phyloP scores from a whole-genome alignment of 441 rosid genomes.

The Euphorbia celastroides region DNA sequence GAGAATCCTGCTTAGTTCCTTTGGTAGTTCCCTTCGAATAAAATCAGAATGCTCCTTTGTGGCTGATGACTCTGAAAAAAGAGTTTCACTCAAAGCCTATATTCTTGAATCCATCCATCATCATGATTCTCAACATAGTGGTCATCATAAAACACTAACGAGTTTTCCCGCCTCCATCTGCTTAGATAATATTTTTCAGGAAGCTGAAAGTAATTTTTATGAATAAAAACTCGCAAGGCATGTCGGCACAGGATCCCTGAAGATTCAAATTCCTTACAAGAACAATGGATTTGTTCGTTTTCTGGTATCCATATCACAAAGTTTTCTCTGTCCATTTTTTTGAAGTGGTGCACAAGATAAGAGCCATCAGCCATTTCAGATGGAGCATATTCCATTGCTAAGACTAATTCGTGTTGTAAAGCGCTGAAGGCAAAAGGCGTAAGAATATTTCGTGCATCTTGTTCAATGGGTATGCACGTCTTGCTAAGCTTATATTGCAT shows the following conservation, averaged over 20 bases:
- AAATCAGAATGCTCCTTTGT: slow-evolving; percentile 53
- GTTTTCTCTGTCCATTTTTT: slow-evolving; percentile 74
- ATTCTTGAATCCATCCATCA: slow-evolving; percentile 50
- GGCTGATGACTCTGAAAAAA: slow-evolving; percentile 55
- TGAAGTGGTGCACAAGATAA: slow-evolving; percentile 57
- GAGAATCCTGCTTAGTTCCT: slow-evolving; percentile 35
- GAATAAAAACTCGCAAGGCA: slow-evolving; percentile 47
- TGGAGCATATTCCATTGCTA: slow-evolving; percentile 65
- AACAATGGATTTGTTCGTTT: slow-evolving; percentile 74
- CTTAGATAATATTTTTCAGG: slow-evolving; percentile 63
- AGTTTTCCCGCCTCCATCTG: slow-evolving; percentile 66
- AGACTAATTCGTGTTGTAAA: slow-evolving; percentile 62
- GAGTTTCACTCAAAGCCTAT: slow-evolving; percentile 52
- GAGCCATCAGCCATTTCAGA: slow-evolving; percentile 80
- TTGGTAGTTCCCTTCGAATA: slow-evolving; percentile 49
- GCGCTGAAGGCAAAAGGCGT: slow-evolving; percentile 71
- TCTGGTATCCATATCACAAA: slow-evolving; percentile 66
- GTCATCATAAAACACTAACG: slow-evolving; percentile 32
- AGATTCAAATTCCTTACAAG: slow-evolving; percentile 84
- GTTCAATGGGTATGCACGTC: slow-evolving; percentile 81
- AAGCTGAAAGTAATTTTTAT: slow-evolving; percentile 70
- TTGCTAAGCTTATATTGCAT: slow-evolving; percentile 46
- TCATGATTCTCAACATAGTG: slow-evolving; percentile 31
- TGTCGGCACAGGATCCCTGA: slow-evolving; percentile 79
- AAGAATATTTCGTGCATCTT: slow-evolving; percentile 59